Conservation (phyloP, 305 asterid genomes). For the Fraxinus greggii region DNA sequence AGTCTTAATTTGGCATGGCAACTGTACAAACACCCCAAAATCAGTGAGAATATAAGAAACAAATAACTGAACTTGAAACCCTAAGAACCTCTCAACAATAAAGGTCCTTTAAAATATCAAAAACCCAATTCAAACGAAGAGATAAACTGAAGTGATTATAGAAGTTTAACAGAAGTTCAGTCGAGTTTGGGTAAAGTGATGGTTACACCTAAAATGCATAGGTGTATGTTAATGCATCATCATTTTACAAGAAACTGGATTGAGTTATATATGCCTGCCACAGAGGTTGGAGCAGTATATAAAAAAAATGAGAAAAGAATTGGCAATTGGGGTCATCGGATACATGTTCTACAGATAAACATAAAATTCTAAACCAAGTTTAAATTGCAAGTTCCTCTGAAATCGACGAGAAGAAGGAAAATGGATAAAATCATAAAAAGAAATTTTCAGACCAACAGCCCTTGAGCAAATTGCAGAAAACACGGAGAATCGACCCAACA, state of each 20-base stretch:
- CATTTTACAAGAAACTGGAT: background rate
- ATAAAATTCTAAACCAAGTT: background rate
- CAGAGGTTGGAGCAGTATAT: background rate
- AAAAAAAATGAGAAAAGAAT: background rate
- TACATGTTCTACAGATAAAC: background rate
- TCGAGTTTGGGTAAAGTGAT: background rate
- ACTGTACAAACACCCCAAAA: slow-evolving; percentile 11
- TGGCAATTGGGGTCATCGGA: background rate
- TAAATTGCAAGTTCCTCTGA: background rate
- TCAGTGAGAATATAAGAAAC: slow-evolving; percentile 15
- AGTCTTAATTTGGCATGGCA: slow-evolving; percentile 24
- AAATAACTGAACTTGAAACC: slow-evolving; percentile 14
- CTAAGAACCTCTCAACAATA: slow-evolving; percentile 10
- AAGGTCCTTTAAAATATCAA: slow-evolving; percentile 18
- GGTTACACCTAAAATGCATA: background rate
- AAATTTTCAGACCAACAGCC: background rate
- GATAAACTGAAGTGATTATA: background rate
- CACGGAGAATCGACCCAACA: background rate
- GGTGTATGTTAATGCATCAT: background rate
- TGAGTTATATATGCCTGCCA: background rate
- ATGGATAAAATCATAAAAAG: background rate
- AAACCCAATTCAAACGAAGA: slow-evolving; percentile 23
- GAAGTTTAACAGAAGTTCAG: background rate
- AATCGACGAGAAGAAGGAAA: background rate
- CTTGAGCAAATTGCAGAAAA: background rate